Base-by-base conservation (phyloP, 1,284 basidiomycete genomes). In the Puccinia polysora region DNA sequence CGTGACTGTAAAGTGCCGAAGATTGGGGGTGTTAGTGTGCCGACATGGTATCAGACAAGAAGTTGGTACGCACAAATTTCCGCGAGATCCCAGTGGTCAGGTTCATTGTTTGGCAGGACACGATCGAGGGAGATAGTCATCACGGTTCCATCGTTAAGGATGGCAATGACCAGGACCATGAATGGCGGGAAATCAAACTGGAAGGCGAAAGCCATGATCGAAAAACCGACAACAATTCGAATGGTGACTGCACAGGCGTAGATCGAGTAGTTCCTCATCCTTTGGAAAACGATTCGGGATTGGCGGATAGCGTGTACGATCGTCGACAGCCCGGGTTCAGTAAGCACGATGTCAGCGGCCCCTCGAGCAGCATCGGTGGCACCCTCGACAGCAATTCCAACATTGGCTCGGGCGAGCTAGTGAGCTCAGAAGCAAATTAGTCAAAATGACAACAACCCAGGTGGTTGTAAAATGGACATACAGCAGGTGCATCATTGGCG, bases 41-140 rank as follows among this genome's bases (percentile, higher is more conserved):
- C 12, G 43, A 47, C 43, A n/a, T n/a, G n/a, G n/a, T n/a, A n/a
- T n/a, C n/a, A n/a, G n/a, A 59, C 32, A 5, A 28, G 32, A n/a
- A 20, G 50, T 53, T 12, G 50, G 28, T 52, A 40, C 65, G 43
- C 30, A 68, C 65, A 97, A 79, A 97, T 97, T 84, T 97, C 94
- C 36, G 89, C 86, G 77, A 97, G 83, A 81, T 97, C 92, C 94
- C 94, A 97, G 78, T 89, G 88, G 82, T 97, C 93, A 68, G 80
- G 80, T 71, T 89, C 88, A 82, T 84, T 89, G 64, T 90, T 93
- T 56, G 94, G 94, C 78, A 97, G 83, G 75, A 97, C 94, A 82
- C 94, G 91, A 82, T 97, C 94, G 74, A 97, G 89, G 36, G 92
- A 96, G 76, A 97, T 85, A 15, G 94, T 97, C 93, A 97, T 97